Conservation (phyloP, 73 alveolate species). For the Stentor coeruleus region DNA sequence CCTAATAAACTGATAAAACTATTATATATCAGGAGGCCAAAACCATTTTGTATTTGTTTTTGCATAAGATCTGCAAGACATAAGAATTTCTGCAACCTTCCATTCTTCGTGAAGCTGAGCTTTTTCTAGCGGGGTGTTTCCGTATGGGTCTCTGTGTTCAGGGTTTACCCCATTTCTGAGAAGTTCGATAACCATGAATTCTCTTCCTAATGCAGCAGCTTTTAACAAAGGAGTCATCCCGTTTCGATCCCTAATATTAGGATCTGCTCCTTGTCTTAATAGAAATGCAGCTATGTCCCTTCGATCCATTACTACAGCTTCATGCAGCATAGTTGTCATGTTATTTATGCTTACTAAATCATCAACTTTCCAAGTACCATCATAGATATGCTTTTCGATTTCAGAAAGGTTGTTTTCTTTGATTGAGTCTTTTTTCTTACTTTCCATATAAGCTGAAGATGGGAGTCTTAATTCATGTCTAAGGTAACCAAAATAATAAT, state of each 20-base stretch:
- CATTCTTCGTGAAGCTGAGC: conserved; percentile 44
- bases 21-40: conserved; percentile 24
- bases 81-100: conserved; percentile 25
- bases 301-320: conserved; percentile 45
- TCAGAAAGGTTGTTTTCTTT: neutral
- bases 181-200: conserved; percentile 36
- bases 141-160: conserved; percentile 51
- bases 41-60: conserved; percentile 4
- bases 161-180: conserved; percentile 58
- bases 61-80: neutral
- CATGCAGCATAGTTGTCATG: conserved; percentile 48
- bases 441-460: neutral
- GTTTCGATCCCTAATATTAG: conserved; percentile 46
- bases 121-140: conserved; percentile 47
- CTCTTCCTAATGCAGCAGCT: conserved; percentile 57
- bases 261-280: conserved; percentile 42
- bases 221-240: conserved; percentile 60
- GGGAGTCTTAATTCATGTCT: neutral
- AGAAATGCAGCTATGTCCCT: conserved; percentile 41
- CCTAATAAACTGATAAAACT: too few species aligned
- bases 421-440: neutral
- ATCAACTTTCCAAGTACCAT: neutral
- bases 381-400: neutral
- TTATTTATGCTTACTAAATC: conserved; percentile 13
- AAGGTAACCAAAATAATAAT: neutral